Percentiles rank a stretch among this genome's conserved stretches.
These are phyloP conservation scores for Nicotiana noctiflora DNA, from an alignment of 257 asterid genomes.

Conservation along the genomic window DNA sequence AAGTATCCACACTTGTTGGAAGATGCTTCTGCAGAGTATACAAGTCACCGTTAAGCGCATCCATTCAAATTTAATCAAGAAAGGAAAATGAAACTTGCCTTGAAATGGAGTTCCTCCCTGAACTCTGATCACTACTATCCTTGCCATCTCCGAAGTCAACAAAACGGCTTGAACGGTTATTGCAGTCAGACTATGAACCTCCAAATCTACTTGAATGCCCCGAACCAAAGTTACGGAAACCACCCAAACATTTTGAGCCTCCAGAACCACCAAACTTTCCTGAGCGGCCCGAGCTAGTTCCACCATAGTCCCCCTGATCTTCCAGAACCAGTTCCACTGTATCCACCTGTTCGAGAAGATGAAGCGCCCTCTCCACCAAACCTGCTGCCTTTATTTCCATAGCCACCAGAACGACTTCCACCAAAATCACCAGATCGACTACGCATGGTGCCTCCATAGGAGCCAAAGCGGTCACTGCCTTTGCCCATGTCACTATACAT, in stretches of 20 bases:
- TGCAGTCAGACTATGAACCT: slow-evolving; percentile 16
- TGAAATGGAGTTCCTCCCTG: slow-evolving; percentile 15
- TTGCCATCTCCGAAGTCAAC: slow-evolving; percentile 29
- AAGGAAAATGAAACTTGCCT: slow-evolving; percentile 17
- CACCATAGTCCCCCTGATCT: slow-evolving; percentile 34
- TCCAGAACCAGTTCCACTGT: slow-evolving; percentile 32
- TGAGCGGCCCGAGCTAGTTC: slow-evolving; percentile 37
- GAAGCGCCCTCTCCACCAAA: slow-evolving; percentile 29
- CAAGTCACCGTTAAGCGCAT: not conserved
- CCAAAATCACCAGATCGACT: slow-evolving; percentile 57
- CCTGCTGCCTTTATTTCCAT: slow-evolving; percentile 33
- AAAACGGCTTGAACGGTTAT: slow-evolving; percentile 31
- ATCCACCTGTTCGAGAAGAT: slow-evolving; percentile 32
- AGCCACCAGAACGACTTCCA: slow-evolving; percentile 51
- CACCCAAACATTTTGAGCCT: slow-evolving; percentile 31
- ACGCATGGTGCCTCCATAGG: slow-evolving; percentile 27
- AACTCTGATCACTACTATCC: slow-evolving; percentile 10
- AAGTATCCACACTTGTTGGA: not conserved
- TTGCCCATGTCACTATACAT: slow-evolving; percentile 39
- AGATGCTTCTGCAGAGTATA: not conserved
- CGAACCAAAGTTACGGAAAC: slow-evolving; percentile 44
- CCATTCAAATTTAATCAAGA: not conserved
- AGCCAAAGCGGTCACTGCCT: slow-evolving; percentile 39
- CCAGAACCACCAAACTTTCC: slow-evolving; percentile 30
- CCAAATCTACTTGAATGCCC: slow-evolving; percentile 44